These are phyloP conservation scores for Omphalotus olearius DNA, from an alignment of 1,284 basidiomycete genomes.

Conservation along the genomic window DNA sequence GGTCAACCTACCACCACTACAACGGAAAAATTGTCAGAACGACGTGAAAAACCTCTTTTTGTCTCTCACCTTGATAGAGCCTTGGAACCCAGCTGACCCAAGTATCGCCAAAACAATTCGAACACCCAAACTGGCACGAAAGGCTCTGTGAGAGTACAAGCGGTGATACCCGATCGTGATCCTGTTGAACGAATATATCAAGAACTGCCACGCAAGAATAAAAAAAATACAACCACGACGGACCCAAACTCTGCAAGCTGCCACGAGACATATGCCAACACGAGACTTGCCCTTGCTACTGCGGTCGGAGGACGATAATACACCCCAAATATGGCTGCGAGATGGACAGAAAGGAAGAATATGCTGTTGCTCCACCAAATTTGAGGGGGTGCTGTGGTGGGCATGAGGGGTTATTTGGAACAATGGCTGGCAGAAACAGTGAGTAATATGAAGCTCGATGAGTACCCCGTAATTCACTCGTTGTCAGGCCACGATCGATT, in stretches of 20 bases:
- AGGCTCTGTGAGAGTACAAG: conserved; percentile 71
- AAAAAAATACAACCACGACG: conserved; percentile 19
- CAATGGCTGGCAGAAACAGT: no score
- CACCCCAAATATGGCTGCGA: conserved; percentile 54
- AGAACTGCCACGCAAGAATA: conserved; percentile 2
- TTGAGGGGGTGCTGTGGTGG: conserved; percentile 3
- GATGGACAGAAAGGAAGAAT: conserved; percentile 64
- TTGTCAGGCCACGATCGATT: background rate
- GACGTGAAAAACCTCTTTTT: conserved; percentile 23
- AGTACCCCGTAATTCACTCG: background rate
- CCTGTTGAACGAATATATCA: conserved; percentile 28
- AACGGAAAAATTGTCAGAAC: conserved; percentile 5
- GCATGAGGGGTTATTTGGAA: no score
- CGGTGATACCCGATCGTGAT: conserved; percentile 77
- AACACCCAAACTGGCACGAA: conserved; percentile 53
- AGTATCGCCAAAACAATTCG: conserved; percentile 57
- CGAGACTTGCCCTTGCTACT: conserved; percentile 42
- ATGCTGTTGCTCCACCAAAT: conserved; percentile 70
- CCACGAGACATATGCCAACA: conserved; percentile 57
- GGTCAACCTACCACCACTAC: conserved; percentile 43
- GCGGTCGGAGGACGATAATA: conserved; percentile 44
- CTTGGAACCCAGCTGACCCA: conserved; percentile 69
- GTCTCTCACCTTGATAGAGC: conserved; percentile 46
- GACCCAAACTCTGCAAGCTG: conserved; percentile 73
- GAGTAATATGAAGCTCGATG: background rate